A percentile compares a stretch with the other conserved stretches of the same genome.
Evolutionary conservation across 371 early-diverging fungal species (phyloP).

Genomic region (Nematocida sp.): DNA sequence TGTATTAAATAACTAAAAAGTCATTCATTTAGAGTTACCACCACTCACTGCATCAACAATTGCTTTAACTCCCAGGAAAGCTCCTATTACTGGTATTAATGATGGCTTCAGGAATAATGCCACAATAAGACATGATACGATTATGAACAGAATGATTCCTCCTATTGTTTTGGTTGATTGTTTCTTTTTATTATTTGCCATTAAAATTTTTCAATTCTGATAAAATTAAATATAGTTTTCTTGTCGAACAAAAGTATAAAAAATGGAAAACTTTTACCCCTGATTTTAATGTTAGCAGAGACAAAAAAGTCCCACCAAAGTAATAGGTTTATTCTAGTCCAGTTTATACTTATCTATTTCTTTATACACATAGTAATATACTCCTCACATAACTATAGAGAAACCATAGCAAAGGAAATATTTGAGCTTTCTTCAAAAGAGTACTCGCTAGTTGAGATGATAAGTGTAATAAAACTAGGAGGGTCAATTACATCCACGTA

Average conservation of each 20-base stretch:
- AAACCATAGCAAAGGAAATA: conserved; percentile 26
- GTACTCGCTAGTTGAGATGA: conserved; percentile 43
- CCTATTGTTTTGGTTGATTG: background rate
- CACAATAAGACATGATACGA: background rate
- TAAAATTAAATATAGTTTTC: background rate
- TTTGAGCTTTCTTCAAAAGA: conserved; percentile 26
- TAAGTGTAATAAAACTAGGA: conserved; percentile 43
- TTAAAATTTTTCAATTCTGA: background rate
- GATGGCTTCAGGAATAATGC: background rate
- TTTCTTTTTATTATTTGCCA: background rate
- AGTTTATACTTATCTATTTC: conserved; percentile 40
- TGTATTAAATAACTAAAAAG: too few species aligned
- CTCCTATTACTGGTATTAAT: background rate
- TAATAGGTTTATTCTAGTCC: background rate
- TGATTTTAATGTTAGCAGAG: background rate
- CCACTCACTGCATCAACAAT: background rate
- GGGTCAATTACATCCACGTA: conserved; percentile 26
- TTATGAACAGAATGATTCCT: background rate
- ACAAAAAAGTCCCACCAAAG: background rate
- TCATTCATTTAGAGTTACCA: too few species aligned
- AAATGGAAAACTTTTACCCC: conserved; percentile 20
- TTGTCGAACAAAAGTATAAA: conserved; percentile 5
- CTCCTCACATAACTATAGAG: conserved; percentile 55
- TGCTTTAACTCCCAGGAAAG: background rate
- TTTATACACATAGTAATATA: conserved; percentile 53